Evolutionary conservation across 228 moss, liverwort and hornwort genomes (phyloP), one percentile per base, ranked within the genome.

Genomic region (Sphagnum fallax): DNA sequence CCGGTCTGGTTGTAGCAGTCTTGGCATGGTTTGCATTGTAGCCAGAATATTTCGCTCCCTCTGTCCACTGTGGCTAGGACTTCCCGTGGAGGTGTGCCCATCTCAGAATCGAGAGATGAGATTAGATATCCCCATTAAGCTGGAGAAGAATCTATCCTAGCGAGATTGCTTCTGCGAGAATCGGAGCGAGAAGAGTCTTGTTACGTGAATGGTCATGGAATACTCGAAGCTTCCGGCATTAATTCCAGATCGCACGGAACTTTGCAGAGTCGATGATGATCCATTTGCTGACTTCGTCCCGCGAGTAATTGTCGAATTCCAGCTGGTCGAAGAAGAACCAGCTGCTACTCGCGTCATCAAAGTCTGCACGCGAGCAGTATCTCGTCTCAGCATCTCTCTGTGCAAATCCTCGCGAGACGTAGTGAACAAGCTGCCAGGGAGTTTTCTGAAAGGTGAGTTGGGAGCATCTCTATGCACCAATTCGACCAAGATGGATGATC

Each of bases 21-120:
- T 0, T 8, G 62, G 72, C 78, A 75, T 8, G 61, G 69, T 61
- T 61, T 61, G 53, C 81, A 82, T 51, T 82, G 78, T 51, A 82
- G 64, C 81, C 81, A 82, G 4, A 59, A 73, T 6, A 82, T 18
- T 49, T 78, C 78, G 66, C 81, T 82, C 9, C 75, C 78, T 16
- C 74, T 71, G 55, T 82, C 81, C 0, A 82, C 15, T 8, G 77
- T 78, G 11, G 75, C 59, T 0, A 64, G 52, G 64, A 82, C 74
- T 2, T 66, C 64, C 48, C 72, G 15, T 4, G 57, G 55, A 51
- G 81, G 81, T 6, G 69, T 72, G 16, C 80, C 80, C 60, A 81
- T 32, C 14, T 52, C 53, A 55, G 9, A 7, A 64, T 5, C 32
- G 32, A 32, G 1, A 32, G 32, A 32, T 32, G 0, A 32, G 32